phyloP scores from a whole-genome alignment of 73 alveolate species.

The Symbiodinium natans region DNA sequence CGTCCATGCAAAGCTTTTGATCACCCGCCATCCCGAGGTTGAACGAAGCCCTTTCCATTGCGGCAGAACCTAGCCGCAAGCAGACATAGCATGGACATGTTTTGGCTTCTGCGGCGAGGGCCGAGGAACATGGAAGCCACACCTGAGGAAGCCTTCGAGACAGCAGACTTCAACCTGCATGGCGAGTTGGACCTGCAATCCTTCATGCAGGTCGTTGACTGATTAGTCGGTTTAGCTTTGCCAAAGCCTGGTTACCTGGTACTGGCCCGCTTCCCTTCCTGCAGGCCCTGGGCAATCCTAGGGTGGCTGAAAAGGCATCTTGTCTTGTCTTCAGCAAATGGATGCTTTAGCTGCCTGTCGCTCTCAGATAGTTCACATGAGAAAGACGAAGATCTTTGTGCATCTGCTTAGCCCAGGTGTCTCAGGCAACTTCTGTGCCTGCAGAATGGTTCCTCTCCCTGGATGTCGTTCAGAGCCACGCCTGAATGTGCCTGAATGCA shows the following conservation, averaged over 20 bases:
- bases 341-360: background rate
- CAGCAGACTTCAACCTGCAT: constrained; percentile 22
- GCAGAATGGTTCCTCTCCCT: constrained; percentile 53
- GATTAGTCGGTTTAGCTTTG: no score
- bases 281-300: constrained; percentile 63
- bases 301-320: constrained; percentile 62
- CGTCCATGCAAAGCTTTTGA: no score
- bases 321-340: background rate
- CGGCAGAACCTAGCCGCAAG: background rate
- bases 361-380: background rate
- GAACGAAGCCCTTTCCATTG: background rate
- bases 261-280: background rate
- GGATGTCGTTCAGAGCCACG: constrained; percentile 26
- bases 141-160: constrained; percentile 47
- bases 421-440: constrained; percentile 83
- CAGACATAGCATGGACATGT: background rate
- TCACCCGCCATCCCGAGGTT: no score
- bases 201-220: constrained; percentile 3
- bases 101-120: no score
- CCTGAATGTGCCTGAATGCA: no score
- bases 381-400: background rate
- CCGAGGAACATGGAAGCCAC: background rate
- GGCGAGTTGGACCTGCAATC: constrained; percentile 65
- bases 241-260: no score
- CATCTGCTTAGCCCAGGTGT: background rate